These are phyloP conservation scores for Alternaria arbusti DNA, from an alignment of 2,329 filamentous ascomycete species.

Conservation along the genomic window DNA sequence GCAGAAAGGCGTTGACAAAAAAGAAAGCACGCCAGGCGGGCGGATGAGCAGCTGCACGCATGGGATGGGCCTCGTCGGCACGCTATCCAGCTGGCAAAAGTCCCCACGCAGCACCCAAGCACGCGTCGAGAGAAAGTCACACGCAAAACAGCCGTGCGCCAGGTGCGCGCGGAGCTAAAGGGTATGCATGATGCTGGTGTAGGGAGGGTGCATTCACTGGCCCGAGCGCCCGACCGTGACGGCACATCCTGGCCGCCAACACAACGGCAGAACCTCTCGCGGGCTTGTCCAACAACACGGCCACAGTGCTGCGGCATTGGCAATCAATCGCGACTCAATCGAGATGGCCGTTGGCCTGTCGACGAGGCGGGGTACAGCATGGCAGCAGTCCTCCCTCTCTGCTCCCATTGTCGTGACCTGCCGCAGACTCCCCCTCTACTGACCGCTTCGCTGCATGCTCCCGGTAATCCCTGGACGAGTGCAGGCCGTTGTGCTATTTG, in stretches of 20 bases:
- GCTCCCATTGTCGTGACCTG: neutral
- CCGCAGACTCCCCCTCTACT: neutral
- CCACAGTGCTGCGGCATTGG: neutral
- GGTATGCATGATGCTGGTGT: conserved; percentile 7
- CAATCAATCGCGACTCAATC: conserved; percentile 1
- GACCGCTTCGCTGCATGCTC: conserved; percentile 15
- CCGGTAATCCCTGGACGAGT: conserved; percentile 6
- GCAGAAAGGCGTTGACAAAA: neutral
- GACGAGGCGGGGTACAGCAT: neutral
- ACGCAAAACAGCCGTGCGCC: conserved; percentile 17
- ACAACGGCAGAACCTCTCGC: conserved; percentile 11
- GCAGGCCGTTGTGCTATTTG: conserved; percentile 6
- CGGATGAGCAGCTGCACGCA: conserved; percentile 6
- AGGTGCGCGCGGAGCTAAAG: conserved; percentile 5
- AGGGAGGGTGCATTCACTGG: conserved; percentile 2
- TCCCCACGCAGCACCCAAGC: conserved; percentile 10
- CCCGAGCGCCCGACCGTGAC: conserved; percentile 11
- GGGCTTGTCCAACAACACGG: conserved; percentile 7
- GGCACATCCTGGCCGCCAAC: conserved; percentile 9
- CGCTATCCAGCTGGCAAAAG: conserved; percentile 21
- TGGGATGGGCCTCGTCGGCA: conserved; percentile 6
- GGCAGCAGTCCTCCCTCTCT: neutral
- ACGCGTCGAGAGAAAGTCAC: conserved; percentile 20
- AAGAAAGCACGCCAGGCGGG: neutral
- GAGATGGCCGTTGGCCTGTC: neutral